phyloP scores from a whole-genome alignment of 1,284 basidiomycete genomes.

The Golubevia pallescens region DNA sequence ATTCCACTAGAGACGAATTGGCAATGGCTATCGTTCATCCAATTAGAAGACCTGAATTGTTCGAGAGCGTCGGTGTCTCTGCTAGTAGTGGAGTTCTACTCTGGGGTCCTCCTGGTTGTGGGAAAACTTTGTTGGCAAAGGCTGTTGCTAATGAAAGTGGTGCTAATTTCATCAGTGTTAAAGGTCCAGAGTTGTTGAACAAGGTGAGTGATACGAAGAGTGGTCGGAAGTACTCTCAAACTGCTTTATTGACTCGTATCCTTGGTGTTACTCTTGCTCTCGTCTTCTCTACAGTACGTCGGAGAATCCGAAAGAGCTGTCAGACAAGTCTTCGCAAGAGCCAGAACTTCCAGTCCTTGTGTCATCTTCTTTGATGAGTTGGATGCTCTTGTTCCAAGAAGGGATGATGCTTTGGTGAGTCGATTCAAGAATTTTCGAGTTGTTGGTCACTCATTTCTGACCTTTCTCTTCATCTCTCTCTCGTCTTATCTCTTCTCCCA shows the following conservation, averaged over 20 bases:
- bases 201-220: conserved; percentile 71
- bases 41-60: conserved; percentile 86
- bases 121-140: conserved; percentile 93
- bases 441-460: no score
- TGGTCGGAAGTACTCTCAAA: no score
- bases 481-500: conserved; percentile 56
- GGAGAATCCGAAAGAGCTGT: conserved; percentile 96
- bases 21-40: conserved; percentile 98
- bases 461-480: neutral
- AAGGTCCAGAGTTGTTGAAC: conserved; percentile 93
- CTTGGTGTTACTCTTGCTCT: no score
- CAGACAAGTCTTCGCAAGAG: conserved; percentile 87
- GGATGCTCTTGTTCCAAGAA: conserved; percentile 89
- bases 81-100: conserved; percentile 78
- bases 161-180: conserved; percentile 96
- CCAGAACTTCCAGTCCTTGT: conserved; percentile 84
- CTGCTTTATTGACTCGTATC: no score
- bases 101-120: conserved; percentile 98
- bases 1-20: conserved; percentile 83
- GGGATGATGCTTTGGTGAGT: conserved; percentile 85
- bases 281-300: conserved; percentile 84
- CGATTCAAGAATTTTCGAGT: no score
- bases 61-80: conserved; percentile 83
- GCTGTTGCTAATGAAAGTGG: conserved; percentile 92
- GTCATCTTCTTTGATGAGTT: conserved; percentile 96